Base-by-base conservation (phyloP, 2,329 filamentous ascomycete species). In the Pyrenophora graminea region DNA sequence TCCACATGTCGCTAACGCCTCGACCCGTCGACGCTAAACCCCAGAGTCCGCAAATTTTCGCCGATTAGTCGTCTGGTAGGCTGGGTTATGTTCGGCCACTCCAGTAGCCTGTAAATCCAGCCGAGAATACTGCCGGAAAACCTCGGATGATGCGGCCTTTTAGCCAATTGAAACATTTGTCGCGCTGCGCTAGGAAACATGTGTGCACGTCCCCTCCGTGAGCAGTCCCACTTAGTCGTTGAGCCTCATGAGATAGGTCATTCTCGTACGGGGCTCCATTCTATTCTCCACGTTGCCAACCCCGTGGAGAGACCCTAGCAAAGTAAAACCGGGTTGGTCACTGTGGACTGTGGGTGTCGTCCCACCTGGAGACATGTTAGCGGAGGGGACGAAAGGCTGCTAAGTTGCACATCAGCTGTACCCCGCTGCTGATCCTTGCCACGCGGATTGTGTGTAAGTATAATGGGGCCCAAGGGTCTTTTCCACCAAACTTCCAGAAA, bases 221-320 rank as follows among this genome's bases (percentile, higher is more conserved):
- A 41, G 33, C 31, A 15, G 49, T 45, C 55, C 63, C 62, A 63
- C 59, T 55, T 45, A 15, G 45, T 52, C 55, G 55, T 66, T 65
- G 63, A 67, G 64, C 64, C 64, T 64, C 62, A 67, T 54, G 57
- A 45, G 36, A 53, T 48, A 58, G 50, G 45, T 45, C 41, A 45
- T 42, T 55, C 45, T 48, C 51, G 46, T 39, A 43, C 39, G 44
- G 45, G 45, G 39, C 58, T 58, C 61, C 49, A 60, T 55, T 60
- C 39, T 47, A 59, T 53, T 62, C 59, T 62, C 64, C 62, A 53
- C 53, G 39, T 36, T 46, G 39, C 52, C 42, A 43, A 59, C 61
- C 62, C 64, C 62, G 43, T 63, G 62, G 61, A 67, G 64, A 57
- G 40, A 39, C 48, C 27, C 51, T 53, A 51, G 53, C 46, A 45